Evolutionary conservation across 2,329 filamentous ascomycete species (phyloP).

Genomic region (Sporothrix dimorphospora): DNA sequence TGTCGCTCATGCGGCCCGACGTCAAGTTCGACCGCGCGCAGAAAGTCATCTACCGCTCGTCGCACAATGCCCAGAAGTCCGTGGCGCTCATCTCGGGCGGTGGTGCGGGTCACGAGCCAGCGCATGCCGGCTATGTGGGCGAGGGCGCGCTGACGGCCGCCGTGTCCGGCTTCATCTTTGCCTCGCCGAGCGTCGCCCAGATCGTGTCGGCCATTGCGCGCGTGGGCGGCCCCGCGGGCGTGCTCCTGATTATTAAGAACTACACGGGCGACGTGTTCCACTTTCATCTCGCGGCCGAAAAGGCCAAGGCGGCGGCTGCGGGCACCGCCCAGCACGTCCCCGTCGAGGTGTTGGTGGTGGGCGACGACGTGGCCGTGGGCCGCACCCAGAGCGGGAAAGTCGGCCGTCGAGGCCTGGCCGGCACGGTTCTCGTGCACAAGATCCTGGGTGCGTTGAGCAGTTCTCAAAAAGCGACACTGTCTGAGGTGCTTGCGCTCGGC

Average conservation of each 20-base stretch:
- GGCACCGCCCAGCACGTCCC: constrained; percentile 55
- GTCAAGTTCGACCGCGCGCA: constrained; percentile 7
- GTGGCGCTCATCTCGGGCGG: constrained; percentile 85
- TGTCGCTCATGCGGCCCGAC: neutral
- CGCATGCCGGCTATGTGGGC: constrained; percentile 83
- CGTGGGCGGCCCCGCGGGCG: constrained; percentile 64
- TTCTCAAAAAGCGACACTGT: constrained; percentile 61
- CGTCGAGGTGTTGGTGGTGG: constrained; percentile 87
- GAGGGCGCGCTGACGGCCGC: constrained; percentile 76
- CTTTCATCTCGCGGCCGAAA: constrained; percentile 86
- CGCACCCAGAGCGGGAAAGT: constrained; percentile 77
- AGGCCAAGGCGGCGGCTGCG: constrained; percentile 79
- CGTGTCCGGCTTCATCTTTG: constrained; percentile 83
- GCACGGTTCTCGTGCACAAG: constrained; percentile 86
- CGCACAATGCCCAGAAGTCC: constrained; percentile 50
- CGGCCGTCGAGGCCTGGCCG: constrained; percentile 84
- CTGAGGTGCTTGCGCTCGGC: constrained; percentile 73
- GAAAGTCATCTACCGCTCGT: constrained; percentile 71
- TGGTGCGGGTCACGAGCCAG: constrained; percentile 86
- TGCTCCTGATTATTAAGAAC: constrained; percentile 89
- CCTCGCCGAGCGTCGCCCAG: constrained; percentile 74
- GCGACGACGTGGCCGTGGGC: constrained; percentile 88
- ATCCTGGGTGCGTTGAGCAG: constrained; percentile 81
- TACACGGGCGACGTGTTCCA: constrained; percentile 89
- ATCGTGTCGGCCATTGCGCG: constrained; percentile 60